Base-by-base conservation (phyloP, 768 basidiomycete species). In the Saitozyma sp. region DNA sequence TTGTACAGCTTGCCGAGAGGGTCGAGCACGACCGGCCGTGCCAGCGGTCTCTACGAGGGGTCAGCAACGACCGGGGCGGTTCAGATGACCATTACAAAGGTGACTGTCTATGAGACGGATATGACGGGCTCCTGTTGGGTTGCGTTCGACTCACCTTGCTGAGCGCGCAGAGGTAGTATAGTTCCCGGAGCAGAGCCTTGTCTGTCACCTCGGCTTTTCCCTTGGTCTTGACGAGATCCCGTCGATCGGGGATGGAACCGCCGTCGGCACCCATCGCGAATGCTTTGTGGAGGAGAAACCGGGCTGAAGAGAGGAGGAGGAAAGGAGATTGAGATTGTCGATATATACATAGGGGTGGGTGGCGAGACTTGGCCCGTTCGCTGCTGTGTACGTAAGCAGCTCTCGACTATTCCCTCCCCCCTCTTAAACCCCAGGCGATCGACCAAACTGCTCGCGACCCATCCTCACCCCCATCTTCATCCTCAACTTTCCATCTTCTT, bases 1-100 rank as follows among this genome's bases (percentile, higher is more conserved):
- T 97, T 99, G 78, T 97, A 98, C 0, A 99, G 82, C 78, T 94
- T 95, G 10, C 96, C 96, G 0, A 97, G 84, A 0, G 87, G 87
- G 80, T 92, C 95, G 0, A 93, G 88, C 0, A 97, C 96, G 6
- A 97, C 83, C 0, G 96, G 96, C 62, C 91, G 87, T 71, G 88
- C 87, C 1, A 98, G 83, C n/a, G 87, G 88, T 58, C 85, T 85
- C 92, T 94, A 73, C 11, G 37, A 9, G 45, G 11, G 29, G 52
- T 55, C 43, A 59, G 58, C 50, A 58, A 45, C 43, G 48, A 29
- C 29, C 29, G 29, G 29, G 29, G 5, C 29, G 5, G 29, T 20
- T 20, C 9, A 48, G 9, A 10, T 57, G 19, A 43, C 38, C 48
- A 41, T 46, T 19, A 17, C 11, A 50, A 39, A 50, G 45, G 53